Evolutionary conservation across 2,329 filamentous ascomycete species (phyloP), one percentile per base, ranked within the genome.

Genomic region (Aspergillus clavatus): DNA sequence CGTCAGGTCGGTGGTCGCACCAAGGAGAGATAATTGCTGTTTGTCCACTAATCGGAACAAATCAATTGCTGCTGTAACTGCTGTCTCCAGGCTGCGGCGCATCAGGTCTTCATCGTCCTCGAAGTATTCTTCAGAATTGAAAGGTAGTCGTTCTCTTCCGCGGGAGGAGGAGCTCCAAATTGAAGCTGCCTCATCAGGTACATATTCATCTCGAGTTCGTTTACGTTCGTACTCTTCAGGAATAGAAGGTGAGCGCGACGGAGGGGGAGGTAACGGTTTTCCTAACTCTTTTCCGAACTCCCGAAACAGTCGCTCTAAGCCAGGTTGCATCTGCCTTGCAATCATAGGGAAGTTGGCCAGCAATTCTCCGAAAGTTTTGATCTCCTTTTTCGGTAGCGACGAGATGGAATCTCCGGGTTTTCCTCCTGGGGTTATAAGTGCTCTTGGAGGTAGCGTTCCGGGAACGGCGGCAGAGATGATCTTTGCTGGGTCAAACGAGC

Each of bases 21-120:
- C 93, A 4, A 98, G 76, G 27, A 95, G 77, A 3, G 91, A 96
- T 22, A 98, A 74, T 59, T 97, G 93, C 59, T 95, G 88, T 65
- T 95, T 95, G 64, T 98, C 93, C 5, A 98, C 91, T 48, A 84
- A 83, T 59, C 97, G 91, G 55, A 98, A 98, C 1, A 97, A 77
- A 60, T 98, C 93, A 54, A 98, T 97, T 0, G 90, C 93, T 7
- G 87, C 81, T 7, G 89, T 95, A 8, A 98, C 87, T 1, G 91
- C 90, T 1, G 87, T 94, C 68, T 98, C 93, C 11, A 97, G 72
- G 12, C 89, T 89, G 18, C 83, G 83, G 45, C 91, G 79, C 84
- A 98, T 91, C 23, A 89, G 77, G 55, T 94, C 86, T 65, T 97
- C 93, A 55, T 96, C 90, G 47, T 95, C 89, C 56, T 93, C 88